Evolutionary conservation across 176 grass and related monocot species (phyloP), one percentile per base, ranked within the genome.

Genomic region (Areca catechu): DNA sequence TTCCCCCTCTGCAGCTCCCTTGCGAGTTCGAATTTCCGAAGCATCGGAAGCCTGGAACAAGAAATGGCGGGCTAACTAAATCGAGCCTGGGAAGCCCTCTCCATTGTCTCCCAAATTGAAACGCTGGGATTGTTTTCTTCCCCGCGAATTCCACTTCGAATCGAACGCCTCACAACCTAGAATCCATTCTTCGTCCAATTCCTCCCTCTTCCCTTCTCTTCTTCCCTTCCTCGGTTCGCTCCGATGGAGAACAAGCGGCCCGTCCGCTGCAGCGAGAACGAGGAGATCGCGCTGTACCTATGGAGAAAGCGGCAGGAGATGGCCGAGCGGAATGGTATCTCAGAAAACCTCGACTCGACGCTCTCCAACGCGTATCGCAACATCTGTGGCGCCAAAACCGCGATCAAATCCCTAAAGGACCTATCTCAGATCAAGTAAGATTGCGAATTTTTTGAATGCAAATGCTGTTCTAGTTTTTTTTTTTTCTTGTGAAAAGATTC

Each of bases 371-470:
- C 91, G 20, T 82, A 88, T 61, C 77, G 67, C 60, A 84, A 61
- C 49, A 80, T 96, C 57, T 90, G 86, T 68, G 60, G 5, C 49
- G 48, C 82, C 53, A 82, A 79, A 77, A 71, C 63, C 77, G 83
- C 83, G 14, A 90, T 96, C 68, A 71, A 68, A 19, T 82, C 75
- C 72, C 69, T 88, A 48, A 91, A 91, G 19, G 92, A 97, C 5
- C 71, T 97, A 20, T 79, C 79, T 16, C 71, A 85, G 57, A 85
- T 85, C 77, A 97, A 80, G 92, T 97, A 74, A 24, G 2, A 14
- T 15, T 16, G 73, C 48, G 57, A 49, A 24, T 69, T 76, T 63
- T 54, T 53, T 80, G 20, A 22, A 56, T 67, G 1, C 9, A 29
- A 15, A 49, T 17, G 15, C 49, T 10, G 6, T 60, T 60, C 25